A percentile compares a stretch with the other conserved stretches of the same genome.
Conservation (phyloP, 2,329 filamentous ascomycete genomes). For the Lasiodiplodia theobromae region DNA sequence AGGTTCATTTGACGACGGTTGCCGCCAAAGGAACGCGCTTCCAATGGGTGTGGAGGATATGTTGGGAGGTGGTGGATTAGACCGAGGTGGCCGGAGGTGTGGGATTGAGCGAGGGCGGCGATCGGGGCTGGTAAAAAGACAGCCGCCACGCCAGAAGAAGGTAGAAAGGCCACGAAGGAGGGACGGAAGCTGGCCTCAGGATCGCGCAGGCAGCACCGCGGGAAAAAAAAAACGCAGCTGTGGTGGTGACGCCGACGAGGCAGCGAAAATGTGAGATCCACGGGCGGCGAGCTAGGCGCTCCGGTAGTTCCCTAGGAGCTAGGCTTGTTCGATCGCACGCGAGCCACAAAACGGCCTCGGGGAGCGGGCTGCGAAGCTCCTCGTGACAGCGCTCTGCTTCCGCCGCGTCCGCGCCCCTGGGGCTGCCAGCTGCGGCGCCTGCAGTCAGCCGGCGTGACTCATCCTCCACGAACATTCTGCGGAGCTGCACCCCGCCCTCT, state of each 20-base stretch:
- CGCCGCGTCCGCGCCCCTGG: conserved; percentile 20
- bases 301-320: conserved; percentile 24
- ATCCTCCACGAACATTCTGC: conserved; percentile 28
- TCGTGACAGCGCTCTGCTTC: conserved; percentile 22
- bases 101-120: not conserved
- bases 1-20: conserved; percentile 98
- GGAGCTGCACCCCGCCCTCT: conserved; percentile 26
- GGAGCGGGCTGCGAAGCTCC: conserved; percentile 1
- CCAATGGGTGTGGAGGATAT: conserved; percentile 34
- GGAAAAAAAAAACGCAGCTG: conserved; percentile 7
- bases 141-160: conserved; percentile 3
- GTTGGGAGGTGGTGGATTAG: conserved; percentile 1
- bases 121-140: conserved; percentile 7
- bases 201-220: conserved; percentile 21
- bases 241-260: conserved; percentile 21
- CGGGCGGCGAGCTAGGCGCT: conserved; percentile 8
- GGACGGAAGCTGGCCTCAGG: conserved; percentile 16
- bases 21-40: conserved; percentile 92
- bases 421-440: conserved; percentile 11
- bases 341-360: not conserved
- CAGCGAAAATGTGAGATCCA: conserved; percentile 21
- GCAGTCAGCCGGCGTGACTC: conserved; percentile 25
- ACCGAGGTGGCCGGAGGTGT: conserved; percentile 2
- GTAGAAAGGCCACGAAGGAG: conserved; percentile 13
- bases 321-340: conserved; percentile 5